Evolutionary conservation across 495 filamentous ascomycete genomes (phyloP), one percentile per base, ranked within the genome.

Genomic region (Podospora tetraspora): DNA sequence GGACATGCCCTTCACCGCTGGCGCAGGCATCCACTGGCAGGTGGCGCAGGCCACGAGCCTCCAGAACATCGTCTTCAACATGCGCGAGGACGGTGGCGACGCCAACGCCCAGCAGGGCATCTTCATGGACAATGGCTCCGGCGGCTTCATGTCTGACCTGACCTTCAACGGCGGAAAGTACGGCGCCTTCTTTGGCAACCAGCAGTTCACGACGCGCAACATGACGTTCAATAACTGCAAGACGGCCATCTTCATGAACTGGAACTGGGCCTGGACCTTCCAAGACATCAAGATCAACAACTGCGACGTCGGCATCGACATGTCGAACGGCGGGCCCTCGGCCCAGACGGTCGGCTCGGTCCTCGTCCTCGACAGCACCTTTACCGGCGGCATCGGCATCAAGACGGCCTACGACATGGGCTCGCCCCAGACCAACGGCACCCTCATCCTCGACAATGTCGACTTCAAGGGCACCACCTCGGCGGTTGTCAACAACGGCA

Each of bases 41-140:
- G 94, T 99, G 3, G 93, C 92, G 57, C 95, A 99, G 75, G 95
- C 94, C 5, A 97, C 95, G 12, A 92, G 89, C 70, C 79, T 96
- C 61, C 93, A 97, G 77, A 97, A 97, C 78, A 88, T 97, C 64
- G 85, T 88, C 65, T 96, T 98, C 80, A 87, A 93, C 77, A 96
- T 98, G 93, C 82, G 87, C 74, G 85, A 85, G 65, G 91, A 89
- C 68, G 88, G 88, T 19, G 86, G 86, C 58, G 79, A 80, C 16
- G 84, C 80, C 57, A 95, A 94, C 79, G 81, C 83, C 72, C 94
- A 97, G 77, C 85, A 92, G 79, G 94, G 94, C 74, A 90, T 98
- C 75, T 97, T 95, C 84, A 97, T 97, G 90, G 95, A 98, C 77
- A 98, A 97, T 73, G 96, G 95, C 59, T 90, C 87, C 24, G 93